These are phyloP conservation scores for Hanseniaspora occidentalis DNA, from an alignment of 805 yeast genomes.

Conservation along the genomic window DNA sequence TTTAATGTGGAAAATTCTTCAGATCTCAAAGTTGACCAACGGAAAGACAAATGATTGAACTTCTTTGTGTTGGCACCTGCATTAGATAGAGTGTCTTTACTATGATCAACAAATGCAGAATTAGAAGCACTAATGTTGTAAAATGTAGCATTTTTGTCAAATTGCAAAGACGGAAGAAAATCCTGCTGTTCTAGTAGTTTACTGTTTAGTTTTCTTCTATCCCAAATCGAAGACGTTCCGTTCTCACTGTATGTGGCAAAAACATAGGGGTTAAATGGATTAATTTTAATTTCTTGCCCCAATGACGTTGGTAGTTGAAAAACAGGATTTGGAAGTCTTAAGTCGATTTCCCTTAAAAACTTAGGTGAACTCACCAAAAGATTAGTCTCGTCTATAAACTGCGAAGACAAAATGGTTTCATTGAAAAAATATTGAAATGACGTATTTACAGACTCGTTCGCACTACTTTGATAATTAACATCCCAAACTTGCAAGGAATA, in stretches of 20 bases:
- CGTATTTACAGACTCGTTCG: constrained; percentile 42
- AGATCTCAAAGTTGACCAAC: constrained; percentile 50
- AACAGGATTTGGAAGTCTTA: constrained; percentile 49
- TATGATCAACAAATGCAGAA: background rate
- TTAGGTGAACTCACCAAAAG: constrained; percentile 69
- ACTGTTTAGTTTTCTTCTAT: constrained; percentile 42
- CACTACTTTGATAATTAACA: constrained; percentile 43
- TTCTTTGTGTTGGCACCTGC: constrained; percentile 26
- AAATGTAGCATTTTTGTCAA: constrained; percentile 6
- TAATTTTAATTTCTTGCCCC: constrained; percentile 53
- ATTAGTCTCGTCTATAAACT: constrained; percentile 50
- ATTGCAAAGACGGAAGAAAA: constrained; percentile 3
- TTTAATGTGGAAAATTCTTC: constrained; percentile 74
- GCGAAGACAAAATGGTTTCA: constrained; percentile 60
- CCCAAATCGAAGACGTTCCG: constrained; percentile 78
- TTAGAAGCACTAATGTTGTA: constrained; percentile 5
- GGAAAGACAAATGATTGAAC: constrained; percentile 49
- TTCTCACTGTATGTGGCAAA: constrained; percentile 74
- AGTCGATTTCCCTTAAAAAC: constrained; percentile 64
- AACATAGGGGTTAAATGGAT: constrained; percentile 52
- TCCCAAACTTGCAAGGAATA: constrained; percentile 74
- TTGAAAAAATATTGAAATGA: constrained; percentile 49
- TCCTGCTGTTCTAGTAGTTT: background rate
- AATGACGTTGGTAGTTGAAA: constrained; percentile 69
- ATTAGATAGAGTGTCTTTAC: background rate